phyloP scores from a whole-genome alignment of 192 early-diverging fungal species.

The Backusella sp. region DNA sequence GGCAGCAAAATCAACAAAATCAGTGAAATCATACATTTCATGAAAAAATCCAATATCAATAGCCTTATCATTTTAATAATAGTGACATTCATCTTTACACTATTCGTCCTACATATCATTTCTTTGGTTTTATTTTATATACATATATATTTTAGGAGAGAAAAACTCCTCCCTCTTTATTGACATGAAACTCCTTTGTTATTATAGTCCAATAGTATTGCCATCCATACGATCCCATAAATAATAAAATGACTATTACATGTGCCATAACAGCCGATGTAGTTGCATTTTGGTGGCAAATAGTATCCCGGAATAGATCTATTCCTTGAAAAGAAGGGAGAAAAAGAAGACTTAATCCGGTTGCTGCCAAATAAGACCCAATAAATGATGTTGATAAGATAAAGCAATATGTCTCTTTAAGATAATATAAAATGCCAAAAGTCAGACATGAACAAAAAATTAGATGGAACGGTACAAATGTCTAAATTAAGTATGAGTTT shows the following conservation, averaged over 20 bases:
- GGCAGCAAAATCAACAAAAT: not conserved
- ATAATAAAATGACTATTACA: not conserved
- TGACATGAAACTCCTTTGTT: not conserved
- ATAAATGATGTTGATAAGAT: not conserved
- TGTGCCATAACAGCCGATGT: not conserved
- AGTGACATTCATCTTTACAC: not conserved
- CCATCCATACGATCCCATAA: not conserved
- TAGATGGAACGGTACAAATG: not conserved
- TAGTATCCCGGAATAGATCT: not conserved
- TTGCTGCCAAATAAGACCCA: not conserved
- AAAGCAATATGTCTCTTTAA: not conserved
- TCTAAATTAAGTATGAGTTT: not conserved
- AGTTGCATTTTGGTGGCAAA: not conserved
- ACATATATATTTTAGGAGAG: not conserved
- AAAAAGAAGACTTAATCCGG: not conserved
- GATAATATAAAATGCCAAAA: not conserved
- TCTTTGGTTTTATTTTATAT: not conserved
- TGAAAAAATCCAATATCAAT: not conserved
- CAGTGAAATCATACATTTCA: not conserved
- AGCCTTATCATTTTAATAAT: not conserved
- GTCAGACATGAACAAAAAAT: not conserved
- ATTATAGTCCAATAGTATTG: conserved; percentile 4
- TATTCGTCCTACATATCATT: not conserved
- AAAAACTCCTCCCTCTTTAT: not conserved
- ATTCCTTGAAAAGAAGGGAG: not conserved